phyloP scores from a whole-genome alignment of 139 green algal species.

The Picochlorum sp. region DNA sequence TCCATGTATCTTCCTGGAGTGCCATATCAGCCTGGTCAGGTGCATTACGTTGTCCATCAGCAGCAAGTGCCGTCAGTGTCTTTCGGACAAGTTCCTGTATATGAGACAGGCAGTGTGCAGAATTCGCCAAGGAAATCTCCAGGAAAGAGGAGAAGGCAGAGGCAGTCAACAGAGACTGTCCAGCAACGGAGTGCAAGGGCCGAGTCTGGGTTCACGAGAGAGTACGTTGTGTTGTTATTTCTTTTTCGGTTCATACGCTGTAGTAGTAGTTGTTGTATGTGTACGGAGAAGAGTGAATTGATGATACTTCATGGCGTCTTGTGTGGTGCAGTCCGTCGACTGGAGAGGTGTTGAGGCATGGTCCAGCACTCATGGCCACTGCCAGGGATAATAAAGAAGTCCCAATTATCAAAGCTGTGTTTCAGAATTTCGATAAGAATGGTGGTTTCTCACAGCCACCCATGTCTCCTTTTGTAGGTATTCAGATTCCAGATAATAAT shows the following conservation, averaged over 20 bases:
- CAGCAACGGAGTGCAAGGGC: slow-evolving; percentile 6
- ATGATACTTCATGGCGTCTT: no score
- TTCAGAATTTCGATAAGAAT: slow-evolving; percentile 1
- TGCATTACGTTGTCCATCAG: neutral
- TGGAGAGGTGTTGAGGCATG: slow-evolving; percentile 8
- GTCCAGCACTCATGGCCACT: slow-evolving; percentile 9
- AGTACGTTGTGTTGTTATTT: slow-evolving; percentile 1
- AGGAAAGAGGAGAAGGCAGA: neutral
- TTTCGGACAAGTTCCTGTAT: neutral
- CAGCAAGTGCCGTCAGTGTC: neutral
- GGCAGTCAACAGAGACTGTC: slow-evolving; percentile 5
- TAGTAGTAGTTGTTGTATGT: no score
- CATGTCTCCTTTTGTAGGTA: neutral
- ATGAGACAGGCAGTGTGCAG: neutral
- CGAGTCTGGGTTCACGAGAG: slow-evolving; percentile 6
- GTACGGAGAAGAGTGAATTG: no score
- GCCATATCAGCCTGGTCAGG: neutral
- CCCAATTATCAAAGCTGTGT: slow-evolving; percentile 5
- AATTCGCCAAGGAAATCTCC: neutral
- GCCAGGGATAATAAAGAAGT: slow-evolving; percentile 12
- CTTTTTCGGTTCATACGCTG: no score
- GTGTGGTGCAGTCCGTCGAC: slow-evolving; percentile 14
- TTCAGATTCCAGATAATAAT: slow-evolving; percentile 1
- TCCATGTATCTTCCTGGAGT: no score
- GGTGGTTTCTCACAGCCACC: neutral